Base-by-base conservation (phyloP, 441 rosid genomes). In the Monsonia emarginata region DNA sequence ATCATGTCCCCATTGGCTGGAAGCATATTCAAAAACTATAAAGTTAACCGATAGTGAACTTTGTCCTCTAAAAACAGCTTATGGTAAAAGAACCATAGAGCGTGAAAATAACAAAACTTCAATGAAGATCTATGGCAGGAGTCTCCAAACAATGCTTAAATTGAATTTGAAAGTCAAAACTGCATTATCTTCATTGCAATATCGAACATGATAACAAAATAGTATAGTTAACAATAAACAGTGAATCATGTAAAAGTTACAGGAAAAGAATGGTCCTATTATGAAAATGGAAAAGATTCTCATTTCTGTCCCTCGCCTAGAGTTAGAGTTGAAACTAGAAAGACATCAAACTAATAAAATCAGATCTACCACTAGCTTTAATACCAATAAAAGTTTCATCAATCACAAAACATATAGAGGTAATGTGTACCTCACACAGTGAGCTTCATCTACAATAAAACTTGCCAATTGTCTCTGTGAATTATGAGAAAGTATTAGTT, bases 381-480 rank as follows among this genome's bases (percentile, higher is more conserved):
- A 42, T 25, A 61, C 62, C 52, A 42, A 50, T 62, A 38, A 31
- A 4, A 34, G 46, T 38, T 48, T 50, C 61, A 65, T 21, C 36
- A 58, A 66, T 7, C 7, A 11, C 48, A 71, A 1, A 8, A 60
- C 31, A 60, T 25, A 31, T 64, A 26, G 27, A 65, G 68, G 25
- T 3, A 42, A 30, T 44, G 38, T 69, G 46, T 77, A 90, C 97
- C 97, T 94, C 69, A 94, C 96, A 75, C 97, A 84, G 58, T 94
- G 98, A 65, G 94, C 92, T 82, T 94, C 98, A 76, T 89, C 98
- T 75, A 89, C 89, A 69, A 86, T 85, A 82, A 90, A 88, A 75
- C 97, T 96, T 25, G 90, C 88, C 24, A 90, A 80, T 70, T 78
- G 88, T 66, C 84, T 84, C 97, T 88, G 86, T 74, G 50, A 70